Percentiles rank a stretch among this genome's conserved stretches.
phyloP scores from a whole-genome alignment of 2,329 filamentous ascomycete species.

The Pseudopyrenochaeta lycopersici region DNA sequence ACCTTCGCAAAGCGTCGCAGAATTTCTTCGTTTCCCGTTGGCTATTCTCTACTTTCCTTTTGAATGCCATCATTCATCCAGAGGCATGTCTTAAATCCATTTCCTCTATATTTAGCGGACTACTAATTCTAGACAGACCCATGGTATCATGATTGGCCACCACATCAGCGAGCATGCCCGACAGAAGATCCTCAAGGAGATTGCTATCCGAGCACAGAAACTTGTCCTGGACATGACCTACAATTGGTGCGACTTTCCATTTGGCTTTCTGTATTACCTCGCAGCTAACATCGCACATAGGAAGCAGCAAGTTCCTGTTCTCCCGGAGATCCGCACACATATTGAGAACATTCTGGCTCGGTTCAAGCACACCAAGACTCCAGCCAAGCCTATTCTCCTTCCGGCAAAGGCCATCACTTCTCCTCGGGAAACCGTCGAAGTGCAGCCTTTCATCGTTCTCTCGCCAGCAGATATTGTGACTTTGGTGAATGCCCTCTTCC shows the following conservation, averaged over 20 bases:
- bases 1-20: slow-evolving; percentile 74
- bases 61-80: slow-evolving; percentile 85
- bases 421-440: slow-evolving; percentile 77
- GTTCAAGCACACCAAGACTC: slow-evolving; percentile 61
- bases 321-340: slow-evolving; percentile 70
- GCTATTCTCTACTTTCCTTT: slow-evolving; percentile 88
- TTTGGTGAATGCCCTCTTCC: slow-evolving; percentile 84
- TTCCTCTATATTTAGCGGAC: slow-evolving; percentile 13
- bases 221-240: slow-evolving; percentile 79
- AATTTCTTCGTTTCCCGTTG: slow-evolving; percentile 89
- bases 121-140: slow-evolving; percentile 57
- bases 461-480: slow-evolving; percentile 82
- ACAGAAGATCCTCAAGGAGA: slow-evolving; percentile 75
- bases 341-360: slow-evolving; percentile 76
- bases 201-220: slow-evolving; percentile 81
- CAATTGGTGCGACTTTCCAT: slow-evolving; percentile 65
- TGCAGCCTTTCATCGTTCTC: slow-evolving; percentile 81
- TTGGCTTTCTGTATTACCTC: slow-evolving; percentile 18
- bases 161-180: slow-evolving; percentile 92
- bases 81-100: slow-evolving; percentile 68
- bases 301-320: slow-evolving; percentile 69
- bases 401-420: slow-evolving; percentile 77
- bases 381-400: slow-evolving; percentile 66
- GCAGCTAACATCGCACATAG: slow-evolving; percentile 44
- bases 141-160: slow-evolving; percentile 80